Conservation (phyloP, 2,329 filamentous ascomycete species). For the Purpureocillium takamizusanense region DNA sequence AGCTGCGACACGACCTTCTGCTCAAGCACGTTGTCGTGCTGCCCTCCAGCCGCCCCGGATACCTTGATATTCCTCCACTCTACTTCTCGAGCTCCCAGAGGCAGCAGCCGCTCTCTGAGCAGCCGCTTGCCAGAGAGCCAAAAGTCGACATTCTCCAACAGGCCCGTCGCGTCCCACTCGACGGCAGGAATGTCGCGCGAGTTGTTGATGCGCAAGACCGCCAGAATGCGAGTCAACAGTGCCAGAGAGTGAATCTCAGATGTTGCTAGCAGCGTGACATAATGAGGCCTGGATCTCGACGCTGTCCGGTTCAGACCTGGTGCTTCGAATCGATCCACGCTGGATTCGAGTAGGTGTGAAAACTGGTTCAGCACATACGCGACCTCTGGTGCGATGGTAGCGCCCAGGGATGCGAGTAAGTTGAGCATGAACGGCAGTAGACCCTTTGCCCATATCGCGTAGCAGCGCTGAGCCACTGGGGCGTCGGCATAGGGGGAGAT, state of each 20-base stretch:
- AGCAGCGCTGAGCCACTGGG: slow-evolving; percentile 61
- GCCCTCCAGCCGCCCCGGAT: slow-evolving; percentile 22
- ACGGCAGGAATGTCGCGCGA: slow-evolving; percentile 65
- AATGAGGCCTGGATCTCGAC: slow-evolving; percentile 41
- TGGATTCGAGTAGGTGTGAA: slow-evolving; percentile 64
- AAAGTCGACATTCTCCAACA: slow-evolving; percentile 77
- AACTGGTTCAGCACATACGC: slow-evolving; percentile 86
- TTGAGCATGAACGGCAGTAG: slow-evolving; percentile 85
- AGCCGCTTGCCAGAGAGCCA: slow-evolving; percentile 63
- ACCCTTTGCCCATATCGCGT: slow-evolving; percentile 82
- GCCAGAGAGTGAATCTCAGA: slow-evolving; percentile 73
- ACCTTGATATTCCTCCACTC: slow-evolving; percentile 42
- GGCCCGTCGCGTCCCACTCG: slow-evolving; percentile 61
- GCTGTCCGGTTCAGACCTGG: slow-evolving; percentile 44
- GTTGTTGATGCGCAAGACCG: slow-evolving; percentile 54
- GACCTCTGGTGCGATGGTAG: slow-evolving; percentile 75
- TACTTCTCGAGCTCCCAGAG: slow-evolving; percentile 63
- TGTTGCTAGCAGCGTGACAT: slow-evolving; percentile 63
- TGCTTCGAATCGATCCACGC: slow-evolving; percentile 62
- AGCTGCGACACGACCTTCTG: slow-evolving; percentile 66
- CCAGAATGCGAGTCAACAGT: slow-evolving; percentile 65
- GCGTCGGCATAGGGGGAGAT: slow-evolving; percentile 74
- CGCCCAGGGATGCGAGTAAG: slow-evolving; percentile 71
- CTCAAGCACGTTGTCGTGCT: slow-evolving; percentile 63
- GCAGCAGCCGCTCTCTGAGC: slow-evolving; percentile 63